Evolutionary conservation across 106 monocot species (phyloP), one percentile per base, ranked within the genome.

Genomic region (Dioscorea zingiberensis): DNA sequence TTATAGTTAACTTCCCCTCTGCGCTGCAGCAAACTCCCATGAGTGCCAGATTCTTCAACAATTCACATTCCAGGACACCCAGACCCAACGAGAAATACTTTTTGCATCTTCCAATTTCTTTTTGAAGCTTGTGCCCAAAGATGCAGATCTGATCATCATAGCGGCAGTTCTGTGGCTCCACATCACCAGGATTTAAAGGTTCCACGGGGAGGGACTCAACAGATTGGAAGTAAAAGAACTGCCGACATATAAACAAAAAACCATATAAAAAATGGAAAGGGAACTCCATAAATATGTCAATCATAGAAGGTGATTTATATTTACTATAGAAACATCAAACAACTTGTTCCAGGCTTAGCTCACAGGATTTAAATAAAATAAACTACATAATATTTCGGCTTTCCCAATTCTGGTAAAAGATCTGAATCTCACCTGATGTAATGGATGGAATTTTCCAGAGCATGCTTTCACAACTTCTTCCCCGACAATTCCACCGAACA

Each of bases 21-120:
- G 29, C 71, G 65, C 74, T 77, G 68, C 91, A 97, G 21, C 75
- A 82, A 45, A 97, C 83, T 55, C 97, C 97, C 97, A 92, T 97
- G 44, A 97, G 28, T 3, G 97, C 97, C 11, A 97, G 73, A 49
- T 97, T 97, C 69, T 97, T 97, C 57, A 97, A 76, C 69, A 97
- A 89, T 29, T 97, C 97, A 28, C 97, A 97, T 27, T 92, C 92
- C 70, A 92, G 88, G 60, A 88, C 97, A 62, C n/a, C 92, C 97
- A 55, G 92, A 78, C 4, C 92, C 97, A 13, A 92, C 86, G 29
- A 97, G 64, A 62, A 97, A 97, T 13, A 92, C 59, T n/a, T 59
- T 80, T 92, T 21, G 92, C 71, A 21, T 97, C 83, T 77, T 92
- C 86, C 65, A 97, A 55, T 69, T 81, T 85, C n/a, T 73, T 84